Evolutionary conservation across 352 stramenopile genomes (phyloP).

Genomic region (Phytophthora pisi): DNA sequence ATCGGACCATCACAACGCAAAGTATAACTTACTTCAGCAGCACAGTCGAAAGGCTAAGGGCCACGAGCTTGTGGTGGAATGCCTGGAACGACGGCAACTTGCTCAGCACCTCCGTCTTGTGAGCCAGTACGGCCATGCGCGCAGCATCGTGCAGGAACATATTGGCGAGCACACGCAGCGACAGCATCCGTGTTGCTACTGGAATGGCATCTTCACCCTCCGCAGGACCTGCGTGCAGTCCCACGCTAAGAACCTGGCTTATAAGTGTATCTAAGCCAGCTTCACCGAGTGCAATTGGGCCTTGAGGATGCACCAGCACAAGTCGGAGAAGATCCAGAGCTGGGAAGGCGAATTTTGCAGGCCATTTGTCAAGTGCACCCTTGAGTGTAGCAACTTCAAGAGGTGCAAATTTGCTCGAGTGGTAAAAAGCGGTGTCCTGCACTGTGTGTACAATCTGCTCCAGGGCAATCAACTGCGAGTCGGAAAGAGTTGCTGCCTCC

Average conservation of each 20-base stretch:
- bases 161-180: conserved; percentile 77
- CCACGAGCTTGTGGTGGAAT: conserved; percentile 69
- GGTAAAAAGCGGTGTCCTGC: conserved; percentile 90
- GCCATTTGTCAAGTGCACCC: conserved; percentile 73
- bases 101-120: conserved; percentile 62
- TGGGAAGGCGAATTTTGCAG: conserved; percentile 84
- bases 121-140: conserved; percentile 50
- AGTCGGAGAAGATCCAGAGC: conserved; percentile 92
- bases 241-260: conserved; percentile 45
- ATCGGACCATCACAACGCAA: background rate
- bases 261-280: conserved; percentile 42
- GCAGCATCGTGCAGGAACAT: conserved; percentile 67
- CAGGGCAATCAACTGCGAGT: conserved; percentile 62
- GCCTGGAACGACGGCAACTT: conserved; percentile 51
- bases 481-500: conserved; percentile 33
- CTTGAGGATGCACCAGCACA: conserved; percentile 90
- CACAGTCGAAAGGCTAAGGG: conserved; percentile 70
- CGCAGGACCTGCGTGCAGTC: conserved; percentile 29
- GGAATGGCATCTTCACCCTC: conserved; percentile 46
- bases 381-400: conserved; percentile 66
- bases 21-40: conserved; percentile 66
- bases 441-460: conserved; percentile 68
- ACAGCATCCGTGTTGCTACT: conserved; percentile 73
- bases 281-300: conserved; percentile 44
- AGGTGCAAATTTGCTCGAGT: conserved; percentile 86